Conservation (phyloP, 2,329 filamentous ascomycete species). For the Daldinia sp. region DNA sequence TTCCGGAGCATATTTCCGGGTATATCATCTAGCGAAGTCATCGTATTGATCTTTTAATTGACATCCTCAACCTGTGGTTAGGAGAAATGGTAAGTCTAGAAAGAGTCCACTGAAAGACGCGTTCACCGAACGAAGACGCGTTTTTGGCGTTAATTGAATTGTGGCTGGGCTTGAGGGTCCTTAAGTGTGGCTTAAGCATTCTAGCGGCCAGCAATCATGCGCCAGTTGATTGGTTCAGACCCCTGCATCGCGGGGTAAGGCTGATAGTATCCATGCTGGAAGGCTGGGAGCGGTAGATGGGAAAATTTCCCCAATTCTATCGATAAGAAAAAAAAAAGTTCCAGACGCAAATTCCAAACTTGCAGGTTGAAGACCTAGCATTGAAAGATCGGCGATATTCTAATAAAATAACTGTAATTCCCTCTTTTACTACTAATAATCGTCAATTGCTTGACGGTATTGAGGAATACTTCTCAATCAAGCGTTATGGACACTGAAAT, state of each 20-base stretch:
- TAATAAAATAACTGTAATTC: background rate
- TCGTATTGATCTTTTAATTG: conserved; percentile 44
- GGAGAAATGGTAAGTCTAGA: conserved; percentile 15
- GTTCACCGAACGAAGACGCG: conserved; percentile 47
- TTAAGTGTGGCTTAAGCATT: conserved; percentile 1
- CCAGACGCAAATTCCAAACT: conserved; percentile 14
- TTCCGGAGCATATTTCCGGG: conserved; percentile 60
- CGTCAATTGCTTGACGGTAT: background rate
- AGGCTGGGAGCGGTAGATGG: background rate
- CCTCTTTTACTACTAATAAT: background rate
- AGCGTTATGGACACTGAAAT: conserved; percentile 45
- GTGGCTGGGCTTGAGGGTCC: conserved; percentile 38
- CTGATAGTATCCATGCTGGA: conserved; percentile 2
- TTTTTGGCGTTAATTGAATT: conserved; percentile 54
- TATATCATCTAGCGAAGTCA: conserved; percentile 61
- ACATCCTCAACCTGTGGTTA: conserved; percentile 17
- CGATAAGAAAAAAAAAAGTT: conserved; percentile 40
- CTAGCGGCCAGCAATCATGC: conserved; percentile 6
- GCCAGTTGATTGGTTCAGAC: conserved; percentile 40
- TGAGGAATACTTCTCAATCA: background rate
- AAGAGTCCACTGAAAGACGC: conserved; percentile 29
- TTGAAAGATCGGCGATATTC: conserved; percentile 1
- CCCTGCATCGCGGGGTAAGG: conserved; percentile 50
- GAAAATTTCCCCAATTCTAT: conserved; percentile 23
- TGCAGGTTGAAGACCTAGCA: conserved; percentile 1